Evolutionary conservation across 495 filamentous ascomycete genomes (phyloP).

Genomic region (Arthonia radiata): DNA sequence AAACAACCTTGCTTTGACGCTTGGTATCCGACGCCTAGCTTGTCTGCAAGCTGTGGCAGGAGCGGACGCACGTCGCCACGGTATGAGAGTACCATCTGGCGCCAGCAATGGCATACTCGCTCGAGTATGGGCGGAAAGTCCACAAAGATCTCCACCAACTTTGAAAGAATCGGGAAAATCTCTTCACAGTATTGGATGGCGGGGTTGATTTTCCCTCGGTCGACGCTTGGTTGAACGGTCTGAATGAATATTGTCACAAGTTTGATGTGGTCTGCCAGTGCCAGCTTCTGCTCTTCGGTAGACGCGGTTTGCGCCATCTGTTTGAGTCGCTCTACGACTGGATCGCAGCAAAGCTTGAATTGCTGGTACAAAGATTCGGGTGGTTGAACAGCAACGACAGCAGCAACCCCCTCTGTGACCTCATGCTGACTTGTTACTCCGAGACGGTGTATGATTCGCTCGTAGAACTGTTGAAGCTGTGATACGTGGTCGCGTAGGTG

Average conservation of each 20-base stretch:
- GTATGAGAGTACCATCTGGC: constrained; percentile 89
- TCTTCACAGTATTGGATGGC: constrained; percentile 91
- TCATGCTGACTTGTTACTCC: constrained; percentile 77
- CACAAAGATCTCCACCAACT: constrained; percentile 65
- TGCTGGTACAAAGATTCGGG: constrained; percentile 51
- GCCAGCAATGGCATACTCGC: constrained; percentile 80
- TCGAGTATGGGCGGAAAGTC: constrained; percentile 72
- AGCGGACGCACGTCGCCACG: constrained; percentile 69
- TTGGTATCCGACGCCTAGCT: constrained; percentile 62
- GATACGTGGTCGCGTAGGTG: constrained; percentile 53
- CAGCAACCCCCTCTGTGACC: constrained; percentile 79
- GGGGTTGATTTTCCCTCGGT: constrained; percentile 50
- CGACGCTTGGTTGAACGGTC: constrained; percentile 51
- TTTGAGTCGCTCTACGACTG: constrained; percentile 69
- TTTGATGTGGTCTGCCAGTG: constrained; percentile 54
- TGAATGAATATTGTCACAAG: constrained; percentile 77
- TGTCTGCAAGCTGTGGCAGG: constrained; percentile 61
- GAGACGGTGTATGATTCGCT: constrained; percentile 61
- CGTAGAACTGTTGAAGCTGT: constrained; percentile 78
- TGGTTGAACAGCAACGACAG: constrained; percentile 70
- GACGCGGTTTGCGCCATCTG: constrained; percentile 60
- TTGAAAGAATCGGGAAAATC: constrained; percentile 63
- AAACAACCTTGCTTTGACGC: constrained; percentile 84
- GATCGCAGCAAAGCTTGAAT: constrained; percentile 83
- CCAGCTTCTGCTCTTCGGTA: constrained; percentile 53